phyloP scores from a whole-genome alignment of 257 asterid species.

The Knoxia roxburghii region DNA sequence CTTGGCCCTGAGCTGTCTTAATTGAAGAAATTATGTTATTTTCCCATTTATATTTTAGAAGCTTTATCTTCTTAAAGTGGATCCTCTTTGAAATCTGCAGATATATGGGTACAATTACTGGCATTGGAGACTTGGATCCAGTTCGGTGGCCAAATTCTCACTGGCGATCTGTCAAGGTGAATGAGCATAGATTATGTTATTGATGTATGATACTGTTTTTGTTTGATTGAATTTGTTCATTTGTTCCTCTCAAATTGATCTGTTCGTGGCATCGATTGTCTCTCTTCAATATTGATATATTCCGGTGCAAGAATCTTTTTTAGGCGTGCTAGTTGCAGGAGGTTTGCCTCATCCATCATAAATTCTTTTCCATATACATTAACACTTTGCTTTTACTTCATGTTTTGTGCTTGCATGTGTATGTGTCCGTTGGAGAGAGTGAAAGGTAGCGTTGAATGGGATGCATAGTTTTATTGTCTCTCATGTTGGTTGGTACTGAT shows the following conservation, averaged over 20 bases:
- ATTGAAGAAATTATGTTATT: not conserved
- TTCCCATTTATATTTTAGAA: not conserved
- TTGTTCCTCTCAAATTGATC: not conserved
- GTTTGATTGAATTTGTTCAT: too few relatives aligned
- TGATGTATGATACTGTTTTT: not conserved
- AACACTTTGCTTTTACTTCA: too few relatives aligned
- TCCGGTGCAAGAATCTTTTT: not conserved
- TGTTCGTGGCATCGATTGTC: not conserved
- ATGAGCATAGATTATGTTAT: not conserved
- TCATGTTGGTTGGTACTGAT: not conserved
- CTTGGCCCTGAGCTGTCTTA: not conserved
- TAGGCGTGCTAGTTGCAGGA: not conserved
- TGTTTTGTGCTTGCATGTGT: not conserved
- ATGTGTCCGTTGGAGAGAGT: not conserved
- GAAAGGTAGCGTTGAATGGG: not conserved
- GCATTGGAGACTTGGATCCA: conserved; percentile 86
- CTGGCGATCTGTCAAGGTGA: conserved; percentile 97
- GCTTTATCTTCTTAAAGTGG: conserved; percentile 16
- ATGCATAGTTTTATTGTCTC: not conserved
- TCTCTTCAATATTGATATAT: not conserved
- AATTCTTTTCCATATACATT: too few relatives aligned
- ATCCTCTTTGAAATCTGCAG: conserved; percentile 30
- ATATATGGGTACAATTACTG: conserved; percentile 97
- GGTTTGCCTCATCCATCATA: too few relatives aligned
- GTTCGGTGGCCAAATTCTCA: conserved; percentile 96